These are phyloP conservation scores for Blastobotrys apis DNA, from an alignment of 1,139 yeast species.

Conservation along the genomic window DNA sequence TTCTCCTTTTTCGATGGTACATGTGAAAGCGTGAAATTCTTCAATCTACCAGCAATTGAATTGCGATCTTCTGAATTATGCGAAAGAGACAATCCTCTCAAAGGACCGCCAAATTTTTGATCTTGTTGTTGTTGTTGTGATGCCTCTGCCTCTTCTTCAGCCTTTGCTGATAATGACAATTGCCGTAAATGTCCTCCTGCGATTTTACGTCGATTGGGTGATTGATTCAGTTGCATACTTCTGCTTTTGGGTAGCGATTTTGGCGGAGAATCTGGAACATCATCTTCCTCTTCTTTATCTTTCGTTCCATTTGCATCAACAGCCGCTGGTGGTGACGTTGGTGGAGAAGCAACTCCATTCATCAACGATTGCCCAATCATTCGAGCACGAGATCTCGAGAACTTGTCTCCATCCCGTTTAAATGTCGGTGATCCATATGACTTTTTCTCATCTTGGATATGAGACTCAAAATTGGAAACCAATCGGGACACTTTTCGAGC, in stretches of 20 bases:
- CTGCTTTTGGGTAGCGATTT: not conserved
- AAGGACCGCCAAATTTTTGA: not conserved
- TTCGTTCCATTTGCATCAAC: not conserved
- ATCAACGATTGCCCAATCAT: conserved; percentile 15
- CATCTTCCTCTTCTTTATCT: not conserved
- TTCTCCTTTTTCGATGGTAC: not conserved
- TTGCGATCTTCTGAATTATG: conserved; percentile 3
- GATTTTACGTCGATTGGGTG: conserved; percentile 11
- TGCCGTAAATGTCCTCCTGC: conserved; percentile 15
- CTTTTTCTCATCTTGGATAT: conserved; percentile 17
- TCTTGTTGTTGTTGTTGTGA: conserved; percentile 3
- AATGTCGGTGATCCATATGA: not conserved
- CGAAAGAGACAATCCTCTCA: conserved; percentile 7
- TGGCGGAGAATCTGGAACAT: not conserved
- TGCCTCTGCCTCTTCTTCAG: conserved; percentile 2
- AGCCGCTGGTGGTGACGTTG: conserved; percentile 9
- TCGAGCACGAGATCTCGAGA: conserved; percentile 15
- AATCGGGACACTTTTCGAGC: conserved; percentile 24
- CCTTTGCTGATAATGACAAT: conserved; percentile 12
- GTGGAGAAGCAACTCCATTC: conserved; percentile 16
- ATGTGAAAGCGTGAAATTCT: conserved; percentile 3
- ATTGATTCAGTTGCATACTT: not conserved
- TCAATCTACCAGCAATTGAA: conserved; percentile 7
- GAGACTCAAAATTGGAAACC: conserved; percentile 26
- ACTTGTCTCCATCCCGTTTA: conserved; percentile 2